Evolutionary conservation across 495 filamentous ascomycete genomes (phyloP).

Genomic region (Massariosphaeria phaeospora): DNA sequence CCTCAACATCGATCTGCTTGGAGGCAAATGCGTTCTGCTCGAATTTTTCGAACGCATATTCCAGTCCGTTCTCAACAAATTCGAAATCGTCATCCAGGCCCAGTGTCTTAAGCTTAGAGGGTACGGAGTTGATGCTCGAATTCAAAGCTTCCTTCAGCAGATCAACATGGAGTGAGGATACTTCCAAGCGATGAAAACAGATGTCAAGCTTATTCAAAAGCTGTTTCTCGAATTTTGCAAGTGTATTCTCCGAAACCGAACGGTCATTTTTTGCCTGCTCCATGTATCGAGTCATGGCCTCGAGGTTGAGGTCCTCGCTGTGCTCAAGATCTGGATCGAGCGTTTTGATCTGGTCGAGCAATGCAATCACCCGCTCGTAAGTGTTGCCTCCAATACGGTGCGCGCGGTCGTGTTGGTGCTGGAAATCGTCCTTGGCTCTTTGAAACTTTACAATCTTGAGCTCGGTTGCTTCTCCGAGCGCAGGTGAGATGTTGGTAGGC

Average conservation of each 20-base stretch:
- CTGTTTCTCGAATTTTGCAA: constrained; percentile 17
- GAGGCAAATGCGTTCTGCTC: constrained; percentile 13
- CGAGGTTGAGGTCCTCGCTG: constrained; percentile 20
- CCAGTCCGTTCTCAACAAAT: constrained; percentile 22
- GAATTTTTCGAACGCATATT: constrained; percentile 18
- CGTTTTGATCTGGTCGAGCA: constrained; percentile 19
- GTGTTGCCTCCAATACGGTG: neutral
- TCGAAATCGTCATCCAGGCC: constrained; percentile 26
- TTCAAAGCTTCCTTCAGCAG: constrained; percentile 16
- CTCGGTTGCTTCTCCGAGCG: constrained; percentile 10
- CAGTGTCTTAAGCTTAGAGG: constrained; percentile 13
- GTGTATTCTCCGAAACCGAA: constrained; percentile 11
- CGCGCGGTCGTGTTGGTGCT: neutral
- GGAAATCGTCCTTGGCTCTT: constrained; percentile 3
- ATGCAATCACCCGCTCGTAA: constrained; percentile 4
- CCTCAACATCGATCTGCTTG: constrained; percentile 7
- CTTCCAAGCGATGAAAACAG: constrained; percentile 5
- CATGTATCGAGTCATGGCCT: constrained; percentile 8
- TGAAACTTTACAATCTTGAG: constrained; percentile 27
- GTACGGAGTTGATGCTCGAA: neutral
- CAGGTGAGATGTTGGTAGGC: constrained; percentile 5
- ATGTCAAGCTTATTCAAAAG: constrained; percentile 5
- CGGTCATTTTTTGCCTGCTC: constrained; percentile 25
- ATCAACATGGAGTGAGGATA: constrained; percentile 10
- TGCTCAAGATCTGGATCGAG: constrained; percentile 23